A percentile compares a stretch with the other conserved stretches of the same genome.
Evolutionary conservation across 768 basidiomycete species (phyloP).

Genomic region (Cubamyces lactineus): DNA sequence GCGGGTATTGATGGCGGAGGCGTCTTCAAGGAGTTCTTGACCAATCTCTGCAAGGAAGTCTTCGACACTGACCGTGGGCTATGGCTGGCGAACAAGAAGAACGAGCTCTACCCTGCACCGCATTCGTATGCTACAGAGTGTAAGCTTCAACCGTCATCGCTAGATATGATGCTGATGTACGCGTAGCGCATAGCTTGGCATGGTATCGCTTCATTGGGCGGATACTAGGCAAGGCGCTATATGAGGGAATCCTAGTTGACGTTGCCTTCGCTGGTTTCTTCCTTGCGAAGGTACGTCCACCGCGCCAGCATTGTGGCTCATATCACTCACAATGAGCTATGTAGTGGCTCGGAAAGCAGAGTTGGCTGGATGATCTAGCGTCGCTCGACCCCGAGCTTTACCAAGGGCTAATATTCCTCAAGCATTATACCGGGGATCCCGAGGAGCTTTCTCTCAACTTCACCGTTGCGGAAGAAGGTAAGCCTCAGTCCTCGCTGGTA

Average conservation of each 20-base stretch:
- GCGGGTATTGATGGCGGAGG: conserved; percentile 97
- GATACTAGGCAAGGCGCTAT: conserved; percentile 94
- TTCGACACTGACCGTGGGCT: conserved; percentile 94
- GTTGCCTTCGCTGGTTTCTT: conserved; percentile 97
- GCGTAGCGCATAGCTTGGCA: conserved; percentile 73
- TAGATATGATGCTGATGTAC: conserved; percentile 1
- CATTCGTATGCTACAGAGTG: conserved; percentile 89
- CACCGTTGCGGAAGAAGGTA: conserved; percentile 84
- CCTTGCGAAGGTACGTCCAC: conserved; percentile 68
- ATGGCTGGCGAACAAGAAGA: conserved; percentile 89
- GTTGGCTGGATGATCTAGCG: conserved; percentile 89
- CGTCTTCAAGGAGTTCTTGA: conserved; percentile 97
- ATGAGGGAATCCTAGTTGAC: conserved; percentile 93
- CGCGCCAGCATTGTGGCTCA: background rate
- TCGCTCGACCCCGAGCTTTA: conserved; percentile 94
- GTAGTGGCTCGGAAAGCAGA: conserved; percentile 91
- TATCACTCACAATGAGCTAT: background rate
- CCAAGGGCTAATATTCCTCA: conserved; percentile 88
- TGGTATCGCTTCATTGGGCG: conserved; percentile 96
- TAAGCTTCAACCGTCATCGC: conserved; percentile 40
- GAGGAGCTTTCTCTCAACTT: conserved; percentile 93
- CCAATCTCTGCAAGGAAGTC: conserved; percentile 88
- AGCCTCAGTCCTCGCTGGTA: conserved; percentile 22
- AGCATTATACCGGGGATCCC: conserved; percentile 84
- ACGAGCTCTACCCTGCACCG: conserved; percentile 95